Evolutionary conservation across 441 rosid species (phyloP), one percentile per base, ranked within the genome.

Genomic region (Erodium trifolium): DNA sequence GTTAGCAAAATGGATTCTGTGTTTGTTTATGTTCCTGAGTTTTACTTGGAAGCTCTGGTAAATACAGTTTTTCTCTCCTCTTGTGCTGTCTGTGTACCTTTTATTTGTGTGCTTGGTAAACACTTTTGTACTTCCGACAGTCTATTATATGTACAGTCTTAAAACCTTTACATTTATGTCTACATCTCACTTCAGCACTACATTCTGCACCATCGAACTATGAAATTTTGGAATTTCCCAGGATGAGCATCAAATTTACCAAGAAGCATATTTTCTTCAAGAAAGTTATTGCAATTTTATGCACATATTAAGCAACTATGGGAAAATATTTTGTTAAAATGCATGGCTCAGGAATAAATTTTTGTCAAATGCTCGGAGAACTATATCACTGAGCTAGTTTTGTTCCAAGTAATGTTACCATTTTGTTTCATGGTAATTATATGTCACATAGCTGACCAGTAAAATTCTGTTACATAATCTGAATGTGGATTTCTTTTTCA

Each of bases 1-100:
- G 85, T 95, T 72, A 88, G 96, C 86, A 89, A 88, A 89, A 76
- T 86, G 88, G 96, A 92, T 82, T 83, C 85, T n/a, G 76, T 88
- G 71, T 95, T 95, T 63, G 75, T 88, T 18, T 92, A 86, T 78
- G 81, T 95, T 63, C 99, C 97, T 29, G 99, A 95, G 72, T 95
- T 83, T 79, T 95, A 95, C 81, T 81, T 95, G 67, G 97, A 95
- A 79, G 80, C 96, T 67, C 79, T 95, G 96, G 98, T 95, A 87
- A 84, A 75, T 73, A 49, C 51, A 29, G n/a, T 47, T 60, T 62
- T 29, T 3, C 8, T 63, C 70, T 65, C 68, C 68, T 27, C 10
- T 77, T 70, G 12, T 51, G 53, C 53, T 70, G 71, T 43, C 37
- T 19, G 67, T 55, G 39, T 11, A 41, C 29, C 43, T 63, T 4